Evolutionary conservation across 1,284 basidiomycete genomes (phyloP).

Genomic region (Ganoderma sinense): DNA sequence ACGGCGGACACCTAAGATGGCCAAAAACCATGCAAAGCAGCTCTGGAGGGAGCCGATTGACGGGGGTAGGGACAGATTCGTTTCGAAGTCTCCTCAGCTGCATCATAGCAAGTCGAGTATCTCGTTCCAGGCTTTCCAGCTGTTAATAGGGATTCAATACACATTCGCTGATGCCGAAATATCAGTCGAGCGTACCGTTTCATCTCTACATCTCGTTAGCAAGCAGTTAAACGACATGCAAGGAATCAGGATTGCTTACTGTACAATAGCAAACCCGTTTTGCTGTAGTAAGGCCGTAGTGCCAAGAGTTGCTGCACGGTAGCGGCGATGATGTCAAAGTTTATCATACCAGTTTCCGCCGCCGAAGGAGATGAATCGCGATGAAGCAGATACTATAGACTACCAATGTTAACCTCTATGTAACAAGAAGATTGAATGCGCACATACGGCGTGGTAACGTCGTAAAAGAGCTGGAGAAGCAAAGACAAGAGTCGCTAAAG

Average conservation of each 20-base stretch:
- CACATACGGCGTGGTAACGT: too few species aligned
- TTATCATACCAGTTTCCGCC: too few species aligned
- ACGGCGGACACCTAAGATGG: neutral
- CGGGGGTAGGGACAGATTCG: neutral
- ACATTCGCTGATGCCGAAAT: neutral
- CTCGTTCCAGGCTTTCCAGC: neutral
- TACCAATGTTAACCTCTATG: too few species aligned
- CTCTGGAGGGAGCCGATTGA: neutral
- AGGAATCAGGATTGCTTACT: neutral
- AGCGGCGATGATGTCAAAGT: neutral
- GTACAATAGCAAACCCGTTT: too few species aligned
- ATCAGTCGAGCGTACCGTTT: neutral
- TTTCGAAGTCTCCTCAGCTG: neutral
- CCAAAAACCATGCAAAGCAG: neutral
- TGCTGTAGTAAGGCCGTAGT: neutral
- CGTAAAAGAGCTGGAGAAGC: too few species aligned
- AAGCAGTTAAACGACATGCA: neutral
- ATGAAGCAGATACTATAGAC: too few species aligned
- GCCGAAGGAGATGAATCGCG: too few species aligned
- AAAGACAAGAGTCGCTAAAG: too few species aligned
- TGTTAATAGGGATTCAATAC: neutral
- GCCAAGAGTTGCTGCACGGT: neutral
- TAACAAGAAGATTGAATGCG: too few species aligned
- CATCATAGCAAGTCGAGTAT: neutral
- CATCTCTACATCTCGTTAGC: neutral